Evolutionary conservation across 768 basidiomycete species (phyloP).

Genomic region (Mycena latifolia): DNA sequence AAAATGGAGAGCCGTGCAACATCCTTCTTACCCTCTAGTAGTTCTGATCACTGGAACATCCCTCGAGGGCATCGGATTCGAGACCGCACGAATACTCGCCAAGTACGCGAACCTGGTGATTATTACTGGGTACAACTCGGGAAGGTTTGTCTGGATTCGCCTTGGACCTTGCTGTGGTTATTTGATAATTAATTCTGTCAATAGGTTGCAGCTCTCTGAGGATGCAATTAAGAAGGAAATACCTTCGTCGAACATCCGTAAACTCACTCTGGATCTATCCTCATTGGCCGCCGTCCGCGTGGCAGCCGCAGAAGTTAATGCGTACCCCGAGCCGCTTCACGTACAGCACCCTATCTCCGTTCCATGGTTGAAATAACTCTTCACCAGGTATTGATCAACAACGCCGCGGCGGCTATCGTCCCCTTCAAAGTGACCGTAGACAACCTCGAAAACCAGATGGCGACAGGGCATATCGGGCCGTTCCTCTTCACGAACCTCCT

Average conservation of each 20-base stretch:
- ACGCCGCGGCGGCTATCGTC: background rate
- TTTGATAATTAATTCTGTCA: too few relatives aligned
- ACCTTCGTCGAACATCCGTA: background rate
- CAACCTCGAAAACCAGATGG: constrained; percentile 6
- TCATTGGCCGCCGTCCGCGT: constrained; percentile 2
- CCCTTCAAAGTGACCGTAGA: background rate
- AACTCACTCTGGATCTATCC: constrained; percentile 1
- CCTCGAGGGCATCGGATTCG: constrained; percentile 18
- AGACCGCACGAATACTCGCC: constrained; percentile 10
- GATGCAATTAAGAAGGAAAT: background rate
- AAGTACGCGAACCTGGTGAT: constrained; percentile 20
- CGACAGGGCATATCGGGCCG: too few relatives aligned
- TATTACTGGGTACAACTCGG: constrained; percentile 14
- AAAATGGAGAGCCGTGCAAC: too few relatives aligned
- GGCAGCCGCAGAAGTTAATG: constrained; percentile 3
- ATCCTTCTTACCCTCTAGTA: background rate
- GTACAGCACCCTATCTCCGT: background rate
- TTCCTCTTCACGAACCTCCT: too few relatives aligned
- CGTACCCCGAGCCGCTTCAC: constrained; percentile 8
- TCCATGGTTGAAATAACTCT: background rate
- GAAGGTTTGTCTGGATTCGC: constrained; percentile 1
- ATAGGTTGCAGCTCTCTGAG: background rate
- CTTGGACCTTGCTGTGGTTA: too few relatives aligned
- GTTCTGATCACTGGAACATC: constrained; percentile 19
- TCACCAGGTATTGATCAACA: background rate